These are phyloP conservation scores for Emydomyces testavorans DNA, from an alignment of 2,329 filamentous ascomycete species.

Conservation along the genomic window DNA sequence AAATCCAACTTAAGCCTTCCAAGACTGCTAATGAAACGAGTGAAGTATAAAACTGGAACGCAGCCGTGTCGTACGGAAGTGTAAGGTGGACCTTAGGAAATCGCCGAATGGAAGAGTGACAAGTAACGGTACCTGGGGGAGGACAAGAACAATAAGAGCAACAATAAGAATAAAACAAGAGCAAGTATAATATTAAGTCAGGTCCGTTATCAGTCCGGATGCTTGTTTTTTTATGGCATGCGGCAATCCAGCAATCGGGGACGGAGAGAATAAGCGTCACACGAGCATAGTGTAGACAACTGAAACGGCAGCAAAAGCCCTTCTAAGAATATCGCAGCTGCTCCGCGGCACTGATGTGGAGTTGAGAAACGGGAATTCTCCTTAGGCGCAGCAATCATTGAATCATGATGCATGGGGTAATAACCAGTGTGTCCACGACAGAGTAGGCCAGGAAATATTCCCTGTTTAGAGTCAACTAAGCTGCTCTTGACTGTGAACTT, in stretches of 20 bases:
- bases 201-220: neutral
- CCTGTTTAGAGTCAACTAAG: neutral
- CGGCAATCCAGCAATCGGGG: constrained; percentile 8
- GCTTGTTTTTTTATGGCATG: constrained; percentile 9
- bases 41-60: no score
- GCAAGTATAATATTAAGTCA: neutral
- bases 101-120: constrained; percentile 9
- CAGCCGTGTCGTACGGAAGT: neutral
- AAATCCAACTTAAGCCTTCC: no score
- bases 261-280: constrained; percentile 7
- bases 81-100: neutral
- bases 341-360: neutral
- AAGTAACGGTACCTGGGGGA: neutral
- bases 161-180: neutral
- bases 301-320: neutral
- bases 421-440: neutral
- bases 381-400: neutral
- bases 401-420: neutral
- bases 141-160: neutral
- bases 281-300: constrained; percentile 4
- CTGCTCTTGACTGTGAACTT: no score
- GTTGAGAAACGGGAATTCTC: neutral
- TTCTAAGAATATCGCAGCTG: constrained; percentile 6
- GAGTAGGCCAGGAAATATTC: neutral
- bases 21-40: no score